Percentiles rank a stretch among this genome's conserved stretches.
These are phyloP conservation scores for Helotiales sp. DNA, from an alignment of 2,329 filamentous ascomycete species.

Conservation along the genomic window DNA sequence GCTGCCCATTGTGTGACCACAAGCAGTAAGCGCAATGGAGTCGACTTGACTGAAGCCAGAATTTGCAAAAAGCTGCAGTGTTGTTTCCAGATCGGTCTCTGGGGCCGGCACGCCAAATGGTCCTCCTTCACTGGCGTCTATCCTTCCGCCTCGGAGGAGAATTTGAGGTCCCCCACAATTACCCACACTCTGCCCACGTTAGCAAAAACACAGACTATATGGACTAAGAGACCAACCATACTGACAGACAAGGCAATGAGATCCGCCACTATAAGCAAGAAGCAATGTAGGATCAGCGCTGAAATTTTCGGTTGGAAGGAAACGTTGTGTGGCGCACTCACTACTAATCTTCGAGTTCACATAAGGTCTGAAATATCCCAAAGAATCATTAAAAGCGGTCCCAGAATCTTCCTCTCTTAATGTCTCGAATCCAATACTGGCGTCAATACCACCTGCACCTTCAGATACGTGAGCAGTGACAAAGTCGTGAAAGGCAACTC, in stretches of 20 bases:
- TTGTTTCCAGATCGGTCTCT: conserved; percentile 51
- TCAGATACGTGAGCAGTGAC: conserved; percentile 49
- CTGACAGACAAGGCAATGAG: conserved; percentile 54
- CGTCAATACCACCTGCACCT: conserved; percentile 56
- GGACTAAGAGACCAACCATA: conserved; percentile 38
- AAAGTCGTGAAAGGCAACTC: conserved; percentile 62
- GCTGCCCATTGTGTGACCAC: conserved; percentile 59
- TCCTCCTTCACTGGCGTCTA: conserved; percentile 51
- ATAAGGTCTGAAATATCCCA: conserved; percentile 21
- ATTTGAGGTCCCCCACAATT: conserved; percentile 58
- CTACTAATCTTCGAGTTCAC: conserved; percentile 19
- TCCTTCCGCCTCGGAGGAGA: conserved; percentile 50
- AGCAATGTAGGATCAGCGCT: background rate
- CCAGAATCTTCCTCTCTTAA: conserved; percentile 55
- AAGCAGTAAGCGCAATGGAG: conserved; percentile 60
- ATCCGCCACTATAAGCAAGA: conserved; percentile 24
- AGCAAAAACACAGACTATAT: conserved; percentile 33
- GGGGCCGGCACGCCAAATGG: conserved; percentile 54
- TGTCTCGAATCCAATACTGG: conserved; percentile 59
- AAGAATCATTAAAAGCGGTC: conserved; percentile 45
- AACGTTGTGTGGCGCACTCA: background rate
- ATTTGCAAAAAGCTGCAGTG: conserved; percentile 52
- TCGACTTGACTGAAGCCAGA: conserved; percentile 56
- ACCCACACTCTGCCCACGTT: conserved; percentile 48
- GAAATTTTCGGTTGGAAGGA: too few relatives aligned